phyloP scores from a whole-genome alignment of 169 alveolate genomes.

The Perkinsus chesapeaki region DNA sequence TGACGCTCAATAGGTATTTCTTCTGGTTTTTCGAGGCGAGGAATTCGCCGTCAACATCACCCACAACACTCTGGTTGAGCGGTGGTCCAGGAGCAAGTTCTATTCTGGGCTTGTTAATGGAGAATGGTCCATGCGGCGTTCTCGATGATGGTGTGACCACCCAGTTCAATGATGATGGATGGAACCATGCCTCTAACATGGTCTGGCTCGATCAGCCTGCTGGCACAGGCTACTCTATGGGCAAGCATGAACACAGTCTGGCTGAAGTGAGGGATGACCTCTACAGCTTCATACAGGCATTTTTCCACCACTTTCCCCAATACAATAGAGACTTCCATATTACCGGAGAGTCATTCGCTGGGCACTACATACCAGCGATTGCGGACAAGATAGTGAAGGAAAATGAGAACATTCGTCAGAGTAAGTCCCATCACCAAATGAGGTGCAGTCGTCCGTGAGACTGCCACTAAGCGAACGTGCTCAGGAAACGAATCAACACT shows the following conservation, averaged over 20 bases:
- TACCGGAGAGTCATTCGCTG: slow-evolving; percentile 76
- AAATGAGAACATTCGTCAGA: neutral
- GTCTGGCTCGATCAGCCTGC: slow-evolving; percentile 74
- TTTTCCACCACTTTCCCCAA: slow-evolving; percentile 45
- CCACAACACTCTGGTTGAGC: slow-evolving; percentile 66
- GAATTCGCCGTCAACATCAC: slow-evolving; percentile 44
- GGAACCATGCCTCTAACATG: slow-evolving; percentile 59
- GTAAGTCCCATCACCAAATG: neutral
- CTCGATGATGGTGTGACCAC: slow-evolving; percentile 11
- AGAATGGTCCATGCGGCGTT: slow-evolving; percentile 60
- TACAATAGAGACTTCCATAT: slow-evolving; percentile 48
- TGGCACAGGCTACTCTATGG: slow-evolving; percentile 65
- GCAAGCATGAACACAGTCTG: slow-evolving; percentile 13
- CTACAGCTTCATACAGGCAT: slow-evolving; percentile 39
- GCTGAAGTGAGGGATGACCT: slow-evolving; percentile 28
- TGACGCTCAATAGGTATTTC: slow-evolving; percentile 8
- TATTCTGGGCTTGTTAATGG: slow-evolving; percentile 56
- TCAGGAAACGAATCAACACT: neutral
- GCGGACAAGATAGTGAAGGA: neutral
- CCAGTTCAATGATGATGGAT: slow-evolving; percentile 44
- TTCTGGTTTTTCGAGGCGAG: slow-evolving; percentile 25
- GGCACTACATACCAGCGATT: slow-evolving; percentile 34
- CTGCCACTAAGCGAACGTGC: neutral
- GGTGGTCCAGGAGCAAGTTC: slow-evolving; percentile 80
- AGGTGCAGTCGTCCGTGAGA: neutral